phyloP scores from a whole-genome alignment of 768 basidiomycete genomes.

The Russula olivacea region DNA sequence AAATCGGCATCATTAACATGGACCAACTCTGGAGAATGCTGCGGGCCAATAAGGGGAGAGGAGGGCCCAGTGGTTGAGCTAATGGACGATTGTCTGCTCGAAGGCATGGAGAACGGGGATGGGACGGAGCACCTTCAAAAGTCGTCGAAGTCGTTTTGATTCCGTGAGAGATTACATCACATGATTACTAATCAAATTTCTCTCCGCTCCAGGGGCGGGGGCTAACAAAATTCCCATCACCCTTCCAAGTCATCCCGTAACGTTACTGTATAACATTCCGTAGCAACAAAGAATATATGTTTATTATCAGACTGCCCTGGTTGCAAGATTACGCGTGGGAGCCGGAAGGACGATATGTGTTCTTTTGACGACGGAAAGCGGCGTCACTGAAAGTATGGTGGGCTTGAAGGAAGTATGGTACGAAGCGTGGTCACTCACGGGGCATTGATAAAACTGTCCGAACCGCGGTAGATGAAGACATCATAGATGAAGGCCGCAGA shows the following conservation, averaged over 20 bases:
- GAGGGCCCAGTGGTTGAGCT: constrained; percentile 10
- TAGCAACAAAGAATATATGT: neutral
- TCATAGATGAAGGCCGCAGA: constrained; percentile 55
- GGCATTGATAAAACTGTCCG: constrained; percentile 48
- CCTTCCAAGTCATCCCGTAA: neutral
- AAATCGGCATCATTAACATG: constrained; percentile 55
- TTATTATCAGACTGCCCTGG: neutral
- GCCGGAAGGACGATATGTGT: constrained; percentile 2
- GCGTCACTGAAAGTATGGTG: constrained; percentile 2
- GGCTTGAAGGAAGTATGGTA: neutral
- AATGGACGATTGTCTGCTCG: constrained; percentile 13
- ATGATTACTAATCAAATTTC: constrained; percentile 18
- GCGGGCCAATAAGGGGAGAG: constrained; percentile 9
- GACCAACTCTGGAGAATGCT: constrained; percentile 45
- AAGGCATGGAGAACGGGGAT: constrained; percentile 5
- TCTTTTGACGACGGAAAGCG: constrained; percentile 1
- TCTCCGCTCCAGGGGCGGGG: neutral
- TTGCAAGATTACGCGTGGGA: neutral
- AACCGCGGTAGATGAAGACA: constrained; percentile 47
- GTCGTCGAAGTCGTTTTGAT: neutral
- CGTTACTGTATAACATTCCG: too few relatives aligned
- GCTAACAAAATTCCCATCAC: neutral
- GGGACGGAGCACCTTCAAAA: neutral
- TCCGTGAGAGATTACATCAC: neutral
- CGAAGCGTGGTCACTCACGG: constrained; percentile 37